Conservation (phyloP, 2,329 filamentous ascomycete genomes). For the Arthrobotrys sinensis region DNA sequence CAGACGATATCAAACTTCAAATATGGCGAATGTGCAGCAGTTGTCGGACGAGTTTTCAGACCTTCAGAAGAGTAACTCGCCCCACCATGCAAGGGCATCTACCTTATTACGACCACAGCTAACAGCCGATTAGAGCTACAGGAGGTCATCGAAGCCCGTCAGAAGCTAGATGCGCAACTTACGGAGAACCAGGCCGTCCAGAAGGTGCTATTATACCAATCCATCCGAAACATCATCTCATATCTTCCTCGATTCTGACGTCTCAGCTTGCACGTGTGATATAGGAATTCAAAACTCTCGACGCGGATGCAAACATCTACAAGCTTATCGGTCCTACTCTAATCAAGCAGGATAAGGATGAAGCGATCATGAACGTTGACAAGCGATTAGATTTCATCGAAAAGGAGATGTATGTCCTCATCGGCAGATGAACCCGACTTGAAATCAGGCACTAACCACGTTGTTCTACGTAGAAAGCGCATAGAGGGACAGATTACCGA, state of each 20-base stretch:
- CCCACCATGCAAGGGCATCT: constrained; percentile 11
- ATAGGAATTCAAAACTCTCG: constrained; percentile 85
- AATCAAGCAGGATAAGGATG: constrained; percentile 91
- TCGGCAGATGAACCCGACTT: neutral
- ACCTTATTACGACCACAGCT: neutral
- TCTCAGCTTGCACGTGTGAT: neutral
- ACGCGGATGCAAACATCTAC: constrained; percentile 90
- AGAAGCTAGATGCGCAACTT: constrained; percentile 93
- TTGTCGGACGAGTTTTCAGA: constrained; percentile 90
- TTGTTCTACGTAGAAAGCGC: constrained; percentile 72
- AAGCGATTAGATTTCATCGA: constrained; percentile 91
- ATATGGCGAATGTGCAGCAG: constrained; percentile 82
- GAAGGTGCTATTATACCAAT: constrained; percentile 73
- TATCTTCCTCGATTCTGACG: neutral
- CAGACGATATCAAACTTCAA: constrained; percentile 42
- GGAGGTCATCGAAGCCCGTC: constrained; percentile 80
- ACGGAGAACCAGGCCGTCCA: constrained; percentile 93
- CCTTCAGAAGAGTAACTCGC: constrained; percentile 79
- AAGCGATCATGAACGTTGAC: constrained; percentile 91
- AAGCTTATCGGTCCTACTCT: constrained; percentile 94
- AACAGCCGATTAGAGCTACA: constrained; percentile 78
- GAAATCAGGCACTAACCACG: constrained; percentile 38
- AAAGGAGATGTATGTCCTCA: constrained; percentile 83
- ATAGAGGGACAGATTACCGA: constrained; percentile 78
- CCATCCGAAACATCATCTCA: neutral